Base-by-base conservation (phyloP, 208 protist species). In the Strigomonas galati region DNA sequence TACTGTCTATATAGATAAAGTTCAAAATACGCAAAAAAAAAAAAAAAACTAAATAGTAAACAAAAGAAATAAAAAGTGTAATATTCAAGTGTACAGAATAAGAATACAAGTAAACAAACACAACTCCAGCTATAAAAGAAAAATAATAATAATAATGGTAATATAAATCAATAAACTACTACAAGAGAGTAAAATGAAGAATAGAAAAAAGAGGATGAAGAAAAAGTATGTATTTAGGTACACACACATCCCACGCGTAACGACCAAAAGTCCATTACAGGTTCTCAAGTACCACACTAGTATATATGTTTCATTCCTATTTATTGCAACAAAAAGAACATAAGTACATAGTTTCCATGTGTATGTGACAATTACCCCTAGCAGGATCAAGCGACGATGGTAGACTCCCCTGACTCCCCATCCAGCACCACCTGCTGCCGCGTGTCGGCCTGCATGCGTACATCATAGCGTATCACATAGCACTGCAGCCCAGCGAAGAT, bases 401-500 rank as follows among this genome's bases (percentile, higher is more conserved):
- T 62, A 4, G 56, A 48, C 24, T 46, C 30, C 28, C 24, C 40
- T 14, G 56, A 48, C 19, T 62, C 56, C 5, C 15, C 17, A 31
- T 62, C 56, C 14, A 62, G 30, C 26, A 28, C 56, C 1, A 92
- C 71, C 61, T 89, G 63, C 0, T 62, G 80, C 14, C 74, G 77
- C 24, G 81, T 67, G 32, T 93, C 85, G n/a, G 85, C 69, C 59
- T 78, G 62, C 19, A 79, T 53, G 1, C 76, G 67, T 17, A 96
- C 31, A 49, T 92, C 63, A 49, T 91, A 96, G 30, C 75, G 65
- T 4, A 44, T 68, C 14, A 96, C 84, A 43, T 63, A 66, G 49
- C 85, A 91, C 17, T 66, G 76, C 31, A 93, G 62, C 10, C 73
- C 81, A 5, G 62, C 62, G 62, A 96, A 86, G 23, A 64, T 72